Evolutionary conservation across 1,284 basidiomycete species (phyloP), one percentile per base, ranked within the genome.

Genomic region (Cutaneotrichosporon sp.): DNA sequence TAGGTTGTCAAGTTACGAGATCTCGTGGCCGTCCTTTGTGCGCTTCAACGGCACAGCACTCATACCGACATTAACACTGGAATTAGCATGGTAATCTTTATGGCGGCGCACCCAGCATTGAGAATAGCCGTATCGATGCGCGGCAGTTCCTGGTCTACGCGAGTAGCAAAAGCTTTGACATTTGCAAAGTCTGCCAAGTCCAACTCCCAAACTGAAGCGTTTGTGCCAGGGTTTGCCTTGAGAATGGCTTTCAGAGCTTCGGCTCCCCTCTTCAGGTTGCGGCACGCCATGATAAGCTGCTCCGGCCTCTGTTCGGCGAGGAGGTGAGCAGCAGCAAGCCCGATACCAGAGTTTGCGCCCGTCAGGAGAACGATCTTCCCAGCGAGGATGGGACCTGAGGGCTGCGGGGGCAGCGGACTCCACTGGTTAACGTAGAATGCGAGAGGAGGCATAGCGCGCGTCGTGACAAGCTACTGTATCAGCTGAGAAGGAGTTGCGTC

Each of bases 341-440:
- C 62, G 45, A 64, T 55, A 5, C 57, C 57, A n/a, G 47, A 51
- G 38, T 58, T 65, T 4, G 61, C 51, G 15, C 63, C 63, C 13
- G 63, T 65, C 34, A 65, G 44, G 35, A 65, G 51, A 3, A 60
- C 55, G 8, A 45, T 52, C 39, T 60, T 56, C 17, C 59, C 59
- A 26, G 30, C 22, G 43, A 45, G 43, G 7, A 21, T 20, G 9
- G 43, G 26, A 4, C 43, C 43, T 10, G n/a, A 20, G 9, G 43
- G 43, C 9, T 8, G 7, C 10, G n/a, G 3, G 26, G 43, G 43
- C 2, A 45, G 30, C 30, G 30, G 30, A 2, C n/a, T 34, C 30
- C 26, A 45, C 43, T 45, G 43, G 7, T 14, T n/a, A 17, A 45
- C 14, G 10, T 18, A 34, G 43, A 45, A 45, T 7, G 33, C 43